Evolutionary conservation across 2,329 filamentous ascomycete species (phyloP), one percentile per base, ranked within the genome.

Genomic region (Hypoxylon sp.): DNA sequence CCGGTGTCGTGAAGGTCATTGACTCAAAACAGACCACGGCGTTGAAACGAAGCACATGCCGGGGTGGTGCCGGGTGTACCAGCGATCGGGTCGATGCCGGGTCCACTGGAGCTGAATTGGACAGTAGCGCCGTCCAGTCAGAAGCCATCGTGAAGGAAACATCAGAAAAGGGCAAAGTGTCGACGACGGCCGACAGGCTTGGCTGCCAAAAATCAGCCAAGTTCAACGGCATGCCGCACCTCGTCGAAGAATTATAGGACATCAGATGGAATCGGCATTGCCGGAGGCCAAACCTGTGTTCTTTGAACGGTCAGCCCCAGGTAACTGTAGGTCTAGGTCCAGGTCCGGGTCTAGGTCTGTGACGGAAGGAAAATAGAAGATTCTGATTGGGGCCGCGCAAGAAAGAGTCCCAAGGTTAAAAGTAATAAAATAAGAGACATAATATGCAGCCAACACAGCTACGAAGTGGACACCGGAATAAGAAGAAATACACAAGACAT

Each of bases 151-250:
- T 62, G 44, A 55, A 57, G 41, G 41, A 49, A 26, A 41, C 28
- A 22, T 65, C 65, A 26, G 65, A 67, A 34, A 67, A 65, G 62
- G 62, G 65, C 60, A 55, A 67, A 52, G 65, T 59, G 58, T 64
- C 49, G 52, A 65, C 37, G 57, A 50, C 41, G 55, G 55, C 39
- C 48, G 58, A 49, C 43, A 60, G 59, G 62, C 65, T 67, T 67
- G 65, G 65, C 65, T 65, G 39, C 55, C 57, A 47, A 62, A 65
- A 59, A 49, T 30, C 52, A 56, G 58, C 62, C 52, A 59, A 59
- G 58, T 51, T 60, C 52, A 51, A 65, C 62, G 62, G 65, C 62
- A 67, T 65, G 61, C 65, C 58, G 62, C 62, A 43, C 49, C 26
- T 67, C 62, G 49, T 58, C 64, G 58, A 22, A 53, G 43, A 48